phyloP scores from a whole-genome alignment of 2,329 filamentous ascomycete species.

The Colletotrichum costaricense region DNA sequence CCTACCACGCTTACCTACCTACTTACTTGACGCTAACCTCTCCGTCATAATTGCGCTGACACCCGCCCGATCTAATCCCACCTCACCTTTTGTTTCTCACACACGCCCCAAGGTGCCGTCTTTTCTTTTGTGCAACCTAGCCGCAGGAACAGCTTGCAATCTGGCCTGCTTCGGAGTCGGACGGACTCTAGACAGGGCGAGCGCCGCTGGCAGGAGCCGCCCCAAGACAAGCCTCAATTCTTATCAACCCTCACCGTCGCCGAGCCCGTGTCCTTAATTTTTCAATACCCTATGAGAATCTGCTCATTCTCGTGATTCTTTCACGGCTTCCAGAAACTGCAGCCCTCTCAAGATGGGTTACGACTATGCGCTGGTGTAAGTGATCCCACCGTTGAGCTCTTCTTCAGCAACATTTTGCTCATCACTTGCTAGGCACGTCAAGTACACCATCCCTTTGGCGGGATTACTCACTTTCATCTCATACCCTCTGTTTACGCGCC shows the following conservation, averaged over 20 bases:
- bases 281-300: background rate
- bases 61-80: background rate
- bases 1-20: background rate
- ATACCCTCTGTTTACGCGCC: conserved; percentile 69
- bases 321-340: background rate
- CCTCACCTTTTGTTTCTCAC: background rate
- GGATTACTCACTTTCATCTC: conserved; percentile 68
- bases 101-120: background rate
- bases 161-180: background rate
- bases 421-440: conserved; percentile 63
- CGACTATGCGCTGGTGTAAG: conserved; percentile 73
- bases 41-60: conserved; percentile 25
- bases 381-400: conserved; percentile 24
- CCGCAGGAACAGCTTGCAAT: background rate
- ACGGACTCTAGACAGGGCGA: background rate
- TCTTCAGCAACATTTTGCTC: background rate
- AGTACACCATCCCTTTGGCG: conserved; percentile 75
- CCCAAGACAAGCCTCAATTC: background rate
- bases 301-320: background rate
- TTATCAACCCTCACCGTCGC: background rate
- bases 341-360: conserved; percentile 59
- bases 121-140: background rate
- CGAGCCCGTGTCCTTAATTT: background rate
- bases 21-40: background rate
- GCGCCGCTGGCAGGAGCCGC: background rate